Evolutionary conservation across 2,329 filamentous ascomycete genomes (phyloP), one percentile per base, ranked within the genome.

Genomic region (Neofusicoccum sp.): DNA sequence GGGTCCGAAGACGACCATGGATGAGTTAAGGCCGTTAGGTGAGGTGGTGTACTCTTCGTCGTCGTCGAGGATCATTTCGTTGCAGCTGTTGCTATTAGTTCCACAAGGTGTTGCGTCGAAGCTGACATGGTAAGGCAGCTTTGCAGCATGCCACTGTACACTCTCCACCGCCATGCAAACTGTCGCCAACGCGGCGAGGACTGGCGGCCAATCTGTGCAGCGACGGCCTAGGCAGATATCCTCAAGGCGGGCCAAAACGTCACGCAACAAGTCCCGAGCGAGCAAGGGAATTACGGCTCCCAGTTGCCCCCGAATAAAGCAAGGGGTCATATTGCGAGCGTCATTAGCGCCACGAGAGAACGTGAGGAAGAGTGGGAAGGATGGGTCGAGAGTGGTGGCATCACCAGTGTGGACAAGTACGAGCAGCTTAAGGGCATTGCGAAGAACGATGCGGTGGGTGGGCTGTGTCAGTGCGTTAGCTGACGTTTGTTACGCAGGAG

Each of bases 281-380:
- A 76, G 66, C 3, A 20, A 48, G 3, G 74, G 72, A 69, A 76
- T 74, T 9, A 70, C 62, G 33, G 65, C 60, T 26, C 74, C 74
- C 31, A 76, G 68, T 56, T 76, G 74, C 0, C 73, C 65, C 47
- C 74, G 73, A 61, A 76, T 74, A 60, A 75, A 73, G 63, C 74
- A 76, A 1, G 74, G 74, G 1, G 70, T 73, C 30, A 34, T 28
- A 24, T 64, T 3, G 60, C 47, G 20, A 71, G 51, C 11, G 53
- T 53, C 28, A 1, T 59, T 53, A 2, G 63, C 59, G 45, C 66
- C 61, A 6, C 63, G 24, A 7, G 51, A 30, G 45, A 60, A 60
- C 3, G 57, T 41, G 38, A 41, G 36, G 36, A 49, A 41, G n/a
- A 49, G 38, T 16, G 47, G 65, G 1, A 66, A 53, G 3, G 70